Evolutionary conservation across 129 eudicot species (phyloP), one percentile per base, ranked within the genome.

Genomic region (Tagetes erecta): DNA sequence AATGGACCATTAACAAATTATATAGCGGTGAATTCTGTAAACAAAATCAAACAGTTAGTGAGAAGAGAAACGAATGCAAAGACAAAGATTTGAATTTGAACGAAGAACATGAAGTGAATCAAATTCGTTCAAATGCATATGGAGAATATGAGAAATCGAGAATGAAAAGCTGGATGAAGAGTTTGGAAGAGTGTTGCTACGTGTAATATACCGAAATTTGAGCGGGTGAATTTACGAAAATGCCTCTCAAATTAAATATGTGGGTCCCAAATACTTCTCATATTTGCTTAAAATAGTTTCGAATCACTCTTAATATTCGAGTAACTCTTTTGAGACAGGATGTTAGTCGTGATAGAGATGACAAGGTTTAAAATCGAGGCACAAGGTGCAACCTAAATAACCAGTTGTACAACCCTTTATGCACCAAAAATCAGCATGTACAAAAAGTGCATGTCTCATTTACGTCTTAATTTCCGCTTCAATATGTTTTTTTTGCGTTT

Each of bases 71-170:
- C 35, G 68, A 68, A 76, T 46, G 58, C 5, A 8, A 41, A 67
- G 34, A 68, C 6, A 20, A 20, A 20, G 9, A 37, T n/a, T 63
- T 69, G 42, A 62, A 58, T 35, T 52, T 5, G 41, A 20, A 69
- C 0, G 64, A 77, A 47, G 62, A 42, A 70, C 42, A 14, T 58
- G 76, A 6, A 65, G 65, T 3, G 69, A 5, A 1, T 46, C 42
- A 56, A 69, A 46, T 36, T 57, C 20, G 38, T 46, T 34, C 41
- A 46, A 53, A 64, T 76, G 56, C 73, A 47, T 46, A 45, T 37
- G 42, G 64, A 69, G 76, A 77, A 69, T 69, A 76, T 69, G 81
- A 70, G 81, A 58, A 77, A 77, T 71, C 76, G 76, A 77, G 80
- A 74, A 44, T 13, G 75, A 58, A 77, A 77, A 69, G 81, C 70